A percentile compares a stretch with the other conserved stretches of the same genome.
phyloP scores from a whole-genome alignment of 129 eudicot genomes.

The Centaurea solstitialis region DNA sequence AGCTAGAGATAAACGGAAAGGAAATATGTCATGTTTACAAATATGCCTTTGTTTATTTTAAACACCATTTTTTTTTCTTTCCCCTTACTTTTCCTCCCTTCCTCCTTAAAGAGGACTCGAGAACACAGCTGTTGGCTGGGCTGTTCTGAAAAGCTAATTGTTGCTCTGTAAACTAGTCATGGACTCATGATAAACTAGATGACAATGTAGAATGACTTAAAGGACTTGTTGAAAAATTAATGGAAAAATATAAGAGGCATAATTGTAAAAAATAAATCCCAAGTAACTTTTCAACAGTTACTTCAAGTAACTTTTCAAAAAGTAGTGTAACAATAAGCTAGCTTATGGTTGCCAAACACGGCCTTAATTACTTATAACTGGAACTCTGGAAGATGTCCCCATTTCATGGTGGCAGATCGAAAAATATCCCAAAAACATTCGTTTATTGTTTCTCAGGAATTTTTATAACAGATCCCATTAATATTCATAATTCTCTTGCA shows the following conservation, averaged over 20 bases:
- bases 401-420: not conserved
- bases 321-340: not conserved
- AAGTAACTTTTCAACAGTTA: not conserved
- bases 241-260: not conserved
- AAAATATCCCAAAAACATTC: not conserved
- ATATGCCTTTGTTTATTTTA: too few species aligned
- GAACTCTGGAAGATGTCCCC: not conserved
- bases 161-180: too few species aligned
- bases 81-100: too few species aligned
- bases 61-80: too few species aligned
- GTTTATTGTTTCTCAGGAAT: not conserved
- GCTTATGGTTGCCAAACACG: not conserved
- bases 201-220: not conserved
- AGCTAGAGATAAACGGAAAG: too few species aligned
- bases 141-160: too few species aligned
- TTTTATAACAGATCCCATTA: not conserved
- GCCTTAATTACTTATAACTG: not conserved
- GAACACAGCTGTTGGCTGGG: too few species aligned
- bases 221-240: not conserved
- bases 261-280: not conserved
- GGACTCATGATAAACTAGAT: not conserved
- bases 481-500: conserved; percentile 40
- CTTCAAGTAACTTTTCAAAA: not conserved
- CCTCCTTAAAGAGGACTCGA: too few species aligned
- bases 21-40: too few species aligned